Conservation (phyloP, 176 grass and related monocot genomes). For the Carex cristatella region DNA sequence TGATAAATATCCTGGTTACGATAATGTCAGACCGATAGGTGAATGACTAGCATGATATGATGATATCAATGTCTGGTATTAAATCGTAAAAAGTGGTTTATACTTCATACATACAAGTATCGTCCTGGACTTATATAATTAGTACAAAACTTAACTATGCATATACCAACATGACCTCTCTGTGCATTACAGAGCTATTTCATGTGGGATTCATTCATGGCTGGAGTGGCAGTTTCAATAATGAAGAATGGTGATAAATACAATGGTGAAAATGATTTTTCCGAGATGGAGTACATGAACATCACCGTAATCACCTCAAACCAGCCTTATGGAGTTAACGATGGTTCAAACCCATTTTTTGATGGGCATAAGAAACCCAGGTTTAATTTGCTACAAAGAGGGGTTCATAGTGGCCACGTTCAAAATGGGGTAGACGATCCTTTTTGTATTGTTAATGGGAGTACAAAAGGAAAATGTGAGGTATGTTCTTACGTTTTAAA, state of each 20-base stretch:
- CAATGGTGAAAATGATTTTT: conserved; percentile 61
- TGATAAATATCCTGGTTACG: no score
- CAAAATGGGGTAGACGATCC: conserved; percentile 59
- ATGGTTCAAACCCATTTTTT: conserved; percentile 77
- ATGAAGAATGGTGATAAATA: conserved; percentile 45
- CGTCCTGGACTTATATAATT: not conserved
- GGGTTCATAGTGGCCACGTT: conserved; percentile 86
- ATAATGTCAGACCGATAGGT: not conserved
- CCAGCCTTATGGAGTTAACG: conserved; percentile 49
- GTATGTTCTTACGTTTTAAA: conserved; percentile 27
- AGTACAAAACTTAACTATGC: not conserved
- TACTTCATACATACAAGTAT: not conserved
- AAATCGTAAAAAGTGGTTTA: not conserved
- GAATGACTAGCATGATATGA: not conserved
- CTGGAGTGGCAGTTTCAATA: conserved; percentile 61
- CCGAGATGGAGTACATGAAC: conserved; percentile 67
- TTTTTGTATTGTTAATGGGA: conserved; percentile 48
- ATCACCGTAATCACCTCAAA: conserved; percentile 81
- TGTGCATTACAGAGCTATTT: conserved; percentile 62
- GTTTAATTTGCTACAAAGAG: conserved; percentile 51
- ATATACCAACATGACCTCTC: not conserved
- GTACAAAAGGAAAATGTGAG: conserved; percentile 71
- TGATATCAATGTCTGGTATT: not conserved
- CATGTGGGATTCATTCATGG: conserved; percentile 86
- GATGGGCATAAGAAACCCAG: conserved; percentile 37